Evolutionary conservation across 192 early-diverging fungal species (phyloP).

Genomic region (Coemansia sp.): DNA sequence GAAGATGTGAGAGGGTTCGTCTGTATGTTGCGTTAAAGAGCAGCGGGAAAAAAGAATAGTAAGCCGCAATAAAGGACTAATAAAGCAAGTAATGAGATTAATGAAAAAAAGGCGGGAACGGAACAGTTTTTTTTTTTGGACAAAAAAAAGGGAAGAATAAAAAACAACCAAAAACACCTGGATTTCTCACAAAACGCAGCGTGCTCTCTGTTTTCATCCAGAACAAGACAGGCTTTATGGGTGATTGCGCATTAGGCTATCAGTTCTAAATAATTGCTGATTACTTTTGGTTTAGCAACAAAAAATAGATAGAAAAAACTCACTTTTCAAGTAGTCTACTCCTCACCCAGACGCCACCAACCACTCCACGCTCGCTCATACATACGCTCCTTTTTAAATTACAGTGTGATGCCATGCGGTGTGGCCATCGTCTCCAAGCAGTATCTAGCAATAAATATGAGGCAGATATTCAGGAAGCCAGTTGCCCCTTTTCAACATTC

Average conservation of each 20-base stretch:
- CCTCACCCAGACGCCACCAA: neutral
- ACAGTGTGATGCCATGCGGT: neutral
- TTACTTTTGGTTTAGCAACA: neutral
- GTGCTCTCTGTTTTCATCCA: neutral
- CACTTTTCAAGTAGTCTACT: neutral
- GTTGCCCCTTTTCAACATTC: neutral
- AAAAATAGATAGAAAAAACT: neutral
- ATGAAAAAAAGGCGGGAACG: neutral
- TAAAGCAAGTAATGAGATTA: constrained; percentile 4
- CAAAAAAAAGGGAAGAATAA: neutral
- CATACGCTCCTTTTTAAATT: neutral
- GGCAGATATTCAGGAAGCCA: neutral
- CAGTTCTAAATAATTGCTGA: neutral
- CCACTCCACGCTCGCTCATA: neutral
- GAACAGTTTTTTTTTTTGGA: no score
- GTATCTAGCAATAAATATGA: neutral
- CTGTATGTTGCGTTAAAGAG: neutral
- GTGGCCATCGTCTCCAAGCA: neutral
- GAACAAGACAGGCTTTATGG: neutral
- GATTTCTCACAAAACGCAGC: no score
- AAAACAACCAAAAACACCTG: no score
- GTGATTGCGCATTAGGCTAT: neutral
- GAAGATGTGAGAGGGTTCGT: neutral
- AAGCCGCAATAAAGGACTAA: constrained; percentile 7
- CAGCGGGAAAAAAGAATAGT: constrained; percentile 9